A percentile compares a stretch with the other conserved stretches of the same genome.
These are phyloP conservation scores for Ceratocystis variospora DNA, from an alignment of 2,329 filamentous ascomycete genomes.

Conservation along the genomic window DNA sequence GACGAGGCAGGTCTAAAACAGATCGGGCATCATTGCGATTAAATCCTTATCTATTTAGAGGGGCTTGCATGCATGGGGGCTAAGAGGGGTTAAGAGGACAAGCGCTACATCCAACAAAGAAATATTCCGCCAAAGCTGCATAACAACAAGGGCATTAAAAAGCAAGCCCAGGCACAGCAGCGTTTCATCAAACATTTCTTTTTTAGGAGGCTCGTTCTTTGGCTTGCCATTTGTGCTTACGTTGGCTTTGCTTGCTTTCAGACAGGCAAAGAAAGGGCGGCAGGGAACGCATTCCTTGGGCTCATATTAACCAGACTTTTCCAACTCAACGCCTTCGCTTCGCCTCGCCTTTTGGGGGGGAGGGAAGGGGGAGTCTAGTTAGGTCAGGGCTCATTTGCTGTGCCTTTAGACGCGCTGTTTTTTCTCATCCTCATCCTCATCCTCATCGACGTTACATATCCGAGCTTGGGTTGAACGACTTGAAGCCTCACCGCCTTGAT, in stretches of 20 bases:
- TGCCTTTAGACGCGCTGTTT: neutral
- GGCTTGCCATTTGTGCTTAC: neutral
- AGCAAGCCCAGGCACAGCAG: slow-evolving; percentile 1
- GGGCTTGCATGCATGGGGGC: neutral
- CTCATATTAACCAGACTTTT: neutral
- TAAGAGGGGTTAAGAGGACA: neutral
- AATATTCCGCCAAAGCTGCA: neutral
- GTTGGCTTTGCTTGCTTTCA: neutral
- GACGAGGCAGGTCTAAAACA: neutral
- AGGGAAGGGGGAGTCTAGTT: too few relatives aligned
- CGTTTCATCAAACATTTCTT: neutral
- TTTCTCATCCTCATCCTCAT: neutral
- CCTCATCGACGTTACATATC: slow-evolving; percentile 3
- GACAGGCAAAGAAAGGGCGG: neutral
- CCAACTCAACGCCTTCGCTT: neutral
- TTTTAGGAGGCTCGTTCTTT: neutral
- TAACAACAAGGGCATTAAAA: neutral
- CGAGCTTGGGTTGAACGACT: neutral
- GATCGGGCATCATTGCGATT: neutral
- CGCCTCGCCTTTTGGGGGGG: neutral
- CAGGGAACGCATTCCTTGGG: neutral
- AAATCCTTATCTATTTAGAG: neutral
- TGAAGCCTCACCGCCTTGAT: slow-evolving; percentile 6
- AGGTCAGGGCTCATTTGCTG: neutral
- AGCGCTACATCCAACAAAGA: neutral